Evolutionary conservation across 1,139 yeast species (phyloP), one percentile per base, ranked within the genome.

Genomic region (Geotrichum phurueaensis): DNA sequence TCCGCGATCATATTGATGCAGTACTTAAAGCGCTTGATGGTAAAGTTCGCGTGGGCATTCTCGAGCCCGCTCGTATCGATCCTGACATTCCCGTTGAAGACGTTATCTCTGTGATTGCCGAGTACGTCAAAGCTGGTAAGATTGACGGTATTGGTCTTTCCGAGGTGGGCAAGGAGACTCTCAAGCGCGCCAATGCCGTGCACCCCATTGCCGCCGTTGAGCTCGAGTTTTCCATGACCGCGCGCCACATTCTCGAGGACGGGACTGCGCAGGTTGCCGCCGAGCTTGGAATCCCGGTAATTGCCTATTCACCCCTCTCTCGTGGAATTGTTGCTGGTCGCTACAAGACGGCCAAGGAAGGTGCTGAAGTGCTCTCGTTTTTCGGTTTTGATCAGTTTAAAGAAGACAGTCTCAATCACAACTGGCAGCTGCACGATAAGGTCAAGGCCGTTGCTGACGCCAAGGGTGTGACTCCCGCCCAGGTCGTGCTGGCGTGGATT

Each of bases 271-370:
- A 78, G 18, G 73, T 77, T 3, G 79, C 83, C 63, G 76, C 73
- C n/a, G 85, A 84, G 62, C 76, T 81, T 49, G 77, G 76, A n/a
- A 80, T 89, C 61, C 87, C 94, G 9, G 76, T 89, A 48, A 75
- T 87, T 64, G 89, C 92, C 31, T 89, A 90, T 74, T 86, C 96
- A 31, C 96, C 96, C 51, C 78, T 90, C 63, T 85, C 90, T n/a
- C 79, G 88, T 68, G 96, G 97, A 0, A 74, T 84, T 61, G 79
- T 90, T 63, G 85, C 95, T 7, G 95, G 94, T 61, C 61, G 79
- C 90, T 48, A 23, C 51, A 48, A 48, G 51, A 3, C 27, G 15
- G 51, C 51, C 15, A 48, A 48, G 18, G 51, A 48, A 15, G 25
- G 51, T 7, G 51, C 51, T 25, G 31, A 48, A n/a, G 3, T 2